phyloP scores from a whole-genome alignment of 345 rosid genomes.

The Linum usitatissimum region DNA sequence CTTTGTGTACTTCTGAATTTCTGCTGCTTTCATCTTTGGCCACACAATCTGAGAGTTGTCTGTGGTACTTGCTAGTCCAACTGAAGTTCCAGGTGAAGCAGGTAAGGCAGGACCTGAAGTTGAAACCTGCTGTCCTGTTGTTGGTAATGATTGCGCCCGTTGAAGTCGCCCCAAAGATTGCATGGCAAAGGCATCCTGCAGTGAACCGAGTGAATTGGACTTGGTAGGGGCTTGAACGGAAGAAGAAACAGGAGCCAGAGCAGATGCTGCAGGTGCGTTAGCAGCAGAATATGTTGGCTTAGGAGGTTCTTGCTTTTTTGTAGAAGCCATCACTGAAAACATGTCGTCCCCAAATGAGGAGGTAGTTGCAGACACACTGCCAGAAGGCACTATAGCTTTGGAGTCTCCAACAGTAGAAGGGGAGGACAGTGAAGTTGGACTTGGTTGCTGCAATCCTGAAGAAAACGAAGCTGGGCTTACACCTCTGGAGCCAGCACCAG shows the following conservation, averaged over 20 bases:
- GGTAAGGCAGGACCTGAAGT: slow-evolving; percentile 39
- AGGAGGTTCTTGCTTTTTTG: slow-evolving; percentile 40
- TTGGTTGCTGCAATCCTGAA: slow-evolving; percentile 30
- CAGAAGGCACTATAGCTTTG: slow-evolving; percentile 44
- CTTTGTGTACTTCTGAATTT: slow-evolving; percentile 78
- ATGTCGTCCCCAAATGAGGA: slow-evolving; percentile 44
- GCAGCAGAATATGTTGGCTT: slow-evolving; percentile 31
- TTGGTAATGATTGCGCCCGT: slow-evolving; percentile 34
- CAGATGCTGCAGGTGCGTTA: slow-evolving; percentile 30
- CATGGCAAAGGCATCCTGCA: slow-evolving; percentile 54
- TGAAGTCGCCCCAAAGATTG: slow-evolving; percentile 48
- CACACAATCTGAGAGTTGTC: slow-evolving; percentile 49
- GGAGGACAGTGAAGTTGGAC: slow-evolving; percentile 28
- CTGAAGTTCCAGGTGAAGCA: slow-evolving; percentile 41
- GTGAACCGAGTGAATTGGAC: slow-evolving; percentile 55
- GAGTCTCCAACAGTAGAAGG: slow-evolving; percentile 32
- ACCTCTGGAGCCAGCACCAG: slow-evolving; percentile 41
- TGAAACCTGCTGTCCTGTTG: slow-evolving; percentile 40
- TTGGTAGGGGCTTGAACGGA: slow-evolving; percentile 41
- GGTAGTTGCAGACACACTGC: slow-evolving; percentile 40
- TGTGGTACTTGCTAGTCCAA: slow-evolving; percentile 39
- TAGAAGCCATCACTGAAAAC: slow-evolving; percentile 40
- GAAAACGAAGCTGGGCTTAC: slow-evolving; percentile 27
- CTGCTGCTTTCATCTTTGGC: slow-evolving; percentile 89
- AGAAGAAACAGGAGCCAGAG: slow-evolving; percentile 39